A percentile compares a stretch with the other conserved stretches of the same genome.
Conservation (phyloP, 768 basidiomycete species). For the Kwoniella dejecticola region DNA sequence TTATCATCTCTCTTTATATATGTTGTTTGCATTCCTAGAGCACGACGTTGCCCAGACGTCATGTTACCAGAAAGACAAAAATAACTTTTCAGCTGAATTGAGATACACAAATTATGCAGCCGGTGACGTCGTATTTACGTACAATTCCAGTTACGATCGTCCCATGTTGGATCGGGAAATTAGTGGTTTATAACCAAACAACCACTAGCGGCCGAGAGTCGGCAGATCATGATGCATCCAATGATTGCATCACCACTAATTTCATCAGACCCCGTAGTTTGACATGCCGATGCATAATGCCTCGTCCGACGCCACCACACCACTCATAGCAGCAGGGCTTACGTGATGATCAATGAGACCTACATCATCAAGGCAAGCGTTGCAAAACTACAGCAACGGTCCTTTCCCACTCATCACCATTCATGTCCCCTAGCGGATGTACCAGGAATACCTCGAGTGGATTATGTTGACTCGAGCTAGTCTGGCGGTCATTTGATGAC, state of each 20-base stretch:
- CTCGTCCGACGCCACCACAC: too few relatives aligned
- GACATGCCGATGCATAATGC: too few relatives aligned
- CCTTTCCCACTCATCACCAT: slow-evolving; percentile 1
- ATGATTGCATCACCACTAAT: neutral
- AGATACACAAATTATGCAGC: too few relatives aligned
- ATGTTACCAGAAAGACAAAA: too few relatives aligned
- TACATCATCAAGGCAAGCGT: neutral
- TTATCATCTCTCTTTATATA: too few relatives aligned
- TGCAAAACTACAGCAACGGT: neutral
- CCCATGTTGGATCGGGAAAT: neutral
- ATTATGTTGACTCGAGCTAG: neutral
- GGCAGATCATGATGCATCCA: neutral
- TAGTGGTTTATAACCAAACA: neutral
- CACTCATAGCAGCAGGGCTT: too few relatives aligned
- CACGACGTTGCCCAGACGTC: too few relatives aligned
- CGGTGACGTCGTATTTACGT: too few relatives aligned
- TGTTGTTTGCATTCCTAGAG: too few relatives aligned
- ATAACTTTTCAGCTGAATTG: too few relatives aligned
- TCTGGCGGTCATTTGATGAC: neutral
- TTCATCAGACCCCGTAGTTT: too few relatives aligned
- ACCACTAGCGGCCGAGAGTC: neutral
- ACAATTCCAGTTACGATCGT: neutral
- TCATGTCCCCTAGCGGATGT: slow-evolving; percentile 1
- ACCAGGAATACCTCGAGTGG: slow-evolving; percentile 1
- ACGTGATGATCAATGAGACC: neutral